Percentiles rank a stretch among this genome's conserved stretches.
Conservation (phyloP, 257 asterid species). For the Solanum chiquidenum region DNA sequence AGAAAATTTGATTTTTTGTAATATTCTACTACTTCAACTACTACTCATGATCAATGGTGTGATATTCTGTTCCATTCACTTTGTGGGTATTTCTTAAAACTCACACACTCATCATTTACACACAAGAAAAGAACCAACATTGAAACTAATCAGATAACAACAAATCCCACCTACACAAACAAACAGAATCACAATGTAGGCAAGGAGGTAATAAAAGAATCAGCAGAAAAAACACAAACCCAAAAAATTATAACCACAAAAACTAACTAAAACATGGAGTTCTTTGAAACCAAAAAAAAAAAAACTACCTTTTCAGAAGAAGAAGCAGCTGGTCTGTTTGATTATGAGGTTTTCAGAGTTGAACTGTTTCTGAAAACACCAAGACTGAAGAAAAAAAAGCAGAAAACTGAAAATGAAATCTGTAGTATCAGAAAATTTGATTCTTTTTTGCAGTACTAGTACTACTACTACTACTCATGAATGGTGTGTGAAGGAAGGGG, state of each 20-base stretch:
- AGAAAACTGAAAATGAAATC: not conserved
- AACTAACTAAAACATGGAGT: not conserved
- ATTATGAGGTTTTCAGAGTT: not conserved
- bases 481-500: not conserved
- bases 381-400: not conserved
- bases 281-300: not conserved
- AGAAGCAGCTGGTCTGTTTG: not conserved
- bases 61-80: not conserved
- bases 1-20: not conserved
- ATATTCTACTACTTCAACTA: not conserved
- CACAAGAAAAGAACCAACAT: not conserved
- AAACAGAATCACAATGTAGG: not conserved
- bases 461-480: not conserved
- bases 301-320: not conserved
- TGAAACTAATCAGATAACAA: not conserved
- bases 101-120: not conserved
- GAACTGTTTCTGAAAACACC: not conserved
- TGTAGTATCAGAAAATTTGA: not conserved
- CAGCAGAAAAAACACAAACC: not conserved
- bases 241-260: not conserved
- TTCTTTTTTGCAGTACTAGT: not conserved
- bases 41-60: not conserved
- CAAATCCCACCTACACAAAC: not conserved
- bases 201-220: not conserved
- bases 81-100: not conserved